phyloP scores from a whole-genome alignment of 1,139 yeast genomes.

The Sugiyamaella pinicola region DNA sequence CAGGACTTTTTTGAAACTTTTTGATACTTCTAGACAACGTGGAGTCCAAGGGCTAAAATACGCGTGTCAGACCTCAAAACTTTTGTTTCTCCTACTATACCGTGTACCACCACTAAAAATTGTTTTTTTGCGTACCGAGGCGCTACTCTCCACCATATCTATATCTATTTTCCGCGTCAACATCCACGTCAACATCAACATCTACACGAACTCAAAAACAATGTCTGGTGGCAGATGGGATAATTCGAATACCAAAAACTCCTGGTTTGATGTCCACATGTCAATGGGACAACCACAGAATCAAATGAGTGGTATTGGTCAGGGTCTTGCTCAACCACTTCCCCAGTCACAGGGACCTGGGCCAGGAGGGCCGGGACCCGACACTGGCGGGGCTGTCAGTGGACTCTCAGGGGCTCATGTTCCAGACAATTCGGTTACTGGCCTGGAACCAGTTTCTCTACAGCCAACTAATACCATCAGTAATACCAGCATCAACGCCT shows the following conservation, averaged over 20 bases:
- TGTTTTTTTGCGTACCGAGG: no score
- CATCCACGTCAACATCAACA: no score
- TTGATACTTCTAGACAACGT: not conserved
- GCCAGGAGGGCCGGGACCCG: no score
- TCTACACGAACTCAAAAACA: no score
- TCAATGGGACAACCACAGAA: slow-evolving; percentile 1
- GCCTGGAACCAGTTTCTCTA: not conserved
- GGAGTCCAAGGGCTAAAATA: not conserved
- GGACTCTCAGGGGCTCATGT: no score
- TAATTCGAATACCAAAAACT: not conserved
- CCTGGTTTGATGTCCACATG: slow-evolving; percentile 11
- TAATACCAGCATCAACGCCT: not conserved
- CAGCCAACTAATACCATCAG: not conserved
- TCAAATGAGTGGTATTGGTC: not conserved
- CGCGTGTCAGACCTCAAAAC: not conserved
- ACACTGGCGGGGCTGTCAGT: no score
- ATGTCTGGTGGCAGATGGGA: slow-evolving; percentile 14
- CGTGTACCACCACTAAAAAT: no score
- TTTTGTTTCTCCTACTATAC: not conserved
- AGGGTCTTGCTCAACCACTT: not conserved
- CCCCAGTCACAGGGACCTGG: not conserved
- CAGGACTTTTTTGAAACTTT: not conserved
- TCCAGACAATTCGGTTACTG: slow-evolving; percentile 1
- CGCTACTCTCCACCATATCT: not conserved
- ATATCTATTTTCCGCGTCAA: no score